Percentiles rank a stretch among this genome's conserved stretches.
These are phyloP conservation scores for Cotoneaster glaucophyllus DNA, from an alignment of 306 rosid species.

Conservation along the genomic window DNA sequence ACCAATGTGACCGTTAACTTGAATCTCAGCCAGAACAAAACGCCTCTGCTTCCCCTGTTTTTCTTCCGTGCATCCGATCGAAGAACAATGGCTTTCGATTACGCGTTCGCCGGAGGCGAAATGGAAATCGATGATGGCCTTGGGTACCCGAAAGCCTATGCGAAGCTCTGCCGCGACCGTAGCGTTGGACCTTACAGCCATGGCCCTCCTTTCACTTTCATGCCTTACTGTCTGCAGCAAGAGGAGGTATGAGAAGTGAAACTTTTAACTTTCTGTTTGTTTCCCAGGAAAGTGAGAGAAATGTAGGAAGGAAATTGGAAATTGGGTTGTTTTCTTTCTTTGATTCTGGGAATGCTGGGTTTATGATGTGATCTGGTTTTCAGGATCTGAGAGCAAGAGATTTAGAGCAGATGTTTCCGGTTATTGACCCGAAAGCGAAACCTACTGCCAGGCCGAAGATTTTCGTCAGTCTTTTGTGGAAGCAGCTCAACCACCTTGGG, in stretches of 20 bases:
- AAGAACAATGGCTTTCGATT: slow-evolving; percentile 53
- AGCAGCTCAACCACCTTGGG: slow-evolving; percentile 94
- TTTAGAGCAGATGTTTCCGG: slow-evolving; percentile 63
- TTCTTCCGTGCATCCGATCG: neutral
- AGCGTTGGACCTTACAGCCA: slow-evolving; percentile 39
- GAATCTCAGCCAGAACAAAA: slow-evolving; percentile 17
- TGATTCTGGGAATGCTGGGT: neutral
- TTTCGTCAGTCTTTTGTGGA: slow-evolving; percentile 75
- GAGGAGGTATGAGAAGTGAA: slow-evolving; percentile 48
- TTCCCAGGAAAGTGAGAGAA: neutral
- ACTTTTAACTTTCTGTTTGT: neutral
- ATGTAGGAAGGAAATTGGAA: neutral
- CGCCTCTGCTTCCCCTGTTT: slow-evolving; percentile 10
- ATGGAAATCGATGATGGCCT: slow-evolving; percentile 51
- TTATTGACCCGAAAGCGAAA: slow-evolving; percentile 69
- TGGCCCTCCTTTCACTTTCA: slow-evolving; percentile 84
- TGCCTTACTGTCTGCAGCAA: slow-evolving; percentile 60
- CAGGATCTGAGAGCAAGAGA: slow-evolving; percentile 49
- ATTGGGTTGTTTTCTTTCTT: slow-evolving; percentile 3
- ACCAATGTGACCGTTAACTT: slow-evolving; percentile 52
- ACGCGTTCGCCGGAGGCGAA: slow-evolving; percentile 52
- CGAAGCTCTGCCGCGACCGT: slow-evolving; percentile 57
- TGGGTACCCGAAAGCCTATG: slow-evolving; percentile 78
- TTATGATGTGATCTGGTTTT: neutral
- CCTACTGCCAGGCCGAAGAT: slow-evolving; percentile 69